Conservation (phyloP, 768 basidiomycete species). For the Lentinula aciculospora region DNA sequence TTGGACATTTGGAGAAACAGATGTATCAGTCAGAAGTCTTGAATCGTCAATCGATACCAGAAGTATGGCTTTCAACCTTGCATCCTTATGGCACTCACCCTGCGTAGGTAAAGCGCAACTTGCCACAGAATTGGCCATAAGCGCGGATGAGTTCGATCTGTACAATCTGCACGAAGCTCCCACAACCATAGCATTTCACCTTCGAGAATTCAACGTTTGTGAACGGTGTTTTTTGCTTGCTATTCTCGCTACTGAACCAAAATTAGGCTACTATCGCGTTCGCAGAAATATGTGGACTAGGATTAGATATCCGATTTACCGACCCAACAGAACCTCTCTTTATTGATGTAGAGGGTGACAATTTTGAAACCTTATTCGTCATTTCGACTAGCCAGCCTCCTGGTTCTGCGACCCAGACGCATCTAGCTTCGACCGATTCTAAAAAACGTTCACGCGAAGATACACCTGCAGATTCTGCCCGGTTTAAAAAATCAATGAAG, state of each 20-base stretch:
- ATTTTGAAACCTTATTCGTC: conserved; percentile 62
- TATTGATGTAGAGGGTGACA: conserved; percentile 70
- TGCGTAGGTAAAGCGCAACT: conserved; percentile 54
- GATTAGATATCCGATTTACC: conserved; percentile 71
- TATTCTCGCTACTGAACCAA: background rate
- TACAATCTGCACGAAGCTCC: conserved; percentile 65
- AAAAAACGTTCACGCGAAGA: conserved; percentile 42
- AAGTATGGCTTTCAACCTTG: conserved; percentile 32
- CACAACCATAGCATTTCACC: conserved; percentile 68
- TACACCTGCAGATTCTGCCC: conserved; percentile 29
- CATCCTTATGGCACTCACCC: background rate
- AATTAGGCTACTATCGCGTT: conserved; percentile 72
- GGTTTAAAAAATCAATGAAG: conserved; percentile 48
- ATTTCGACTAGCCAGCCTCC: conserved; percentile 70
- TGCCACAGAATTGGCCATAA: conserved; percentile 71
- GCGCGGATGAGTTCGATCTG: conserved; percentile 74
- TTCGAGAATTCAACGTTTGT: conserved; percentile 78
- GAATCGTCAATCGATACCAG: conserved; percentile 62
- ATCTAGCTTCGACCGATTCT: conserved; percentile 5
- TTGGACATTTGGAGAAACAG: conserved; percentile 70
- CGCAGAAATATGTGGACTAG: conserved; percentile 62
- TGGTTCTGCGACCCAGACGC: conserved; percentile 23
- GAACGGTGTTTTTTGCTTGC: conserved; percentile 1
- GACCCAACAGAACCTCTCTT: conserved; percentile 70
- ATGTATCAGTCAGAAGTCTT: conserved; percentile 64